Evolutionary conservation across 2,329 filamentous ascomycete genomes (phyloP).

Genomic region (Alternaria viburni): DNA sequence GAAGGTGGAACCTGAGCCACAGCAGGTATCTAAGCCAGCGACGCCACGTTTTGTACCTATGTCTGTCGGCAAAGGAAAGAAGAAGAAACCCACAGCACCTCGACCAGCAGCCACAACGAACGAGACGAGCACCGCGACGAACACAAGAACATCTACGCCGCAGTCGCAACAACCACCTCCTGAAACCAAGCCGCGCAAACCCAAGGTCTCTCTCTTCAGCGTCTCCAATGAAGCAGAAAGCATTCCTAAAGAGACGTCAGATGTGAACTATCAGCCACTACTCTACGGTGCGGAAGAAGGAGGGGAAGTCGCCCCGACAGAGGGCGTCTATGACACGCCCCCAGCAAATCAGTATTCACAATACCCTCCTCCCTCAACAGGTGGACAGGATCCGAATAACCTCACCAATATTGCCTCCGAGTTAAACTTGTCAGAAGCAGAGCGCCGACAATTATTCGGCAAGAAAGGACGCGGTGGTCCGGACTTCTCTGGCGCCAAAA

Average conservation of each 20-base stretch:
- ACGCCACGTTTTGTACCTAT: constrained; percentile 87
- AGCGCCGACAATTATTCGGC: constrained; percentile 85
- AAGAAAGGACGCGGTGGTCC: constrained; percentile 60
- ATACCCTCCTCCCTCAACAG: constrained; percentile 13
- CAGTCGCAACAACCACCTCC: constrained; percentile 15
- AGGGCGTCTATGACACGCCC: constrained; percentile 18
- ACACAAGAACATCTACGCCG: background rate
- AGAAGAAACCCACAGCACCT: constrained; percentile 40
- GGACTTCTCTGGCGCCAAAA: constrained; percentile 62
- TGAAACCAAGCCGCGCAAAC: constrained; percentile 52
- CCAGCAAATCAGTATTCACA: constrained; percentile 2
- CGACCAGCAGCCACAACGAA: constrained; percentile 9
- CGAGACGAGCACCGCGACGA: background rate
- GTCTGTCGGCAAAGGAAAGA: constrained; percentile 77
- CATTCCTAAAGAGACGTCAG: constrained; percentile 19
- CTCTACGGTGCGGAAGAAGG: constrained; percentile 39
- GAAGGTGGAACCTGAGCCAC: constrained; percentile 55
- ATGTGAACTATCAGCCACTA: constrained; percentile 48
- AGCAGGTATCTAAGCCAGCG: constrained; percentile 69
- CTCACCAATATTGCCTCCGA: constrained; percentile 75
- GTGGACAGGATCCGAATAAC: constrained; percentile 54
- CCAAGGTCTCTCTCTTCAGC: constrained; percentile 74
- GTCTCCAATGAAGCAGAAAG: constrained; percentile 55
- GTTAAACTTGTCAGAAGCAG: constrained; percentile 77
- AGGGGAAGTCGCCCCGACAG: constrained; percentile 17